Percentiles rank a stretch among this genome's conserved stretches.
Conservation (phyloP, 345 rosid species). For the Populus deltoides region DNA sequence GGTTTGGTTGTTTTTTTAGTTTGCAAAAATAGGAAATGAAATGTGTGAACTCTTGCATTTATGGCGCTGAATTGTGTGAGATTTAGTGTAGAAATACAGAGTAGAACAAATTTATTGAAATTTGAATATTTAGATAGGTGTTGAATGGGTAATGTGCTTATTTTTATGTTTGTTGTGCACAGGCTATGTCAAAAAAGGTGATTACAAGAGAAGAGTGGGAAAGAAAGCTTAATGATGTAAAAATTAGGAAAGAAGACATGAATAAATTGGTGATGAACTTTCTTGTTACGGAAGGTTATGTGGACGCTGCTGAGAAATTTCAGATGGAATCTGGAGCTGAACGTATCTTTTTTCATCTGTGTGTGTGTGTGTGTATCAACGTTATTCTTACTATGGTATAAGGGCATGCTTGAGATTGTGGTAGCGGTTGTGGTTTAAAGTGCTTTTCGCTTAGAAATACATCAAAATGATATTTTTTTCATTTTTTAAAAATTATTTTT, state of each 20-base stretch:
- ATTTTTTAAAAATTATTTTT: too few relatives aligned
- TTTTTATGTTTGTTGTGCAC: slow-evolving; percentile 1
- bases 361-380: neutral
- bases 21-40: neutral
- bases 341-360: slow-evolving; percentile 57
- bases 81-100: neutral
- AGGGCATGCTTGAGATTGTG: too few relatives aligned
- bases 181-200: slow-evolving; percentile 72
- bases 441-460: too few relatives aligned
- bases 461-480: too few relatives aligned
- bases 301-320: slow-evolving; percentile 90
- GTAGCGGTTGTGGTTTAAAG: too few relatives aligned
- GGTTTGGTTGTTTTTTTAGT: neutral
- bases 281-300: slow-evolving; percentile 94
- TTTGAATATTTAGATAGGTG: neutral
- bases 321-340: slow-evolving; percentile 89
- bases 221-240: slow-evolving; percentile 80
- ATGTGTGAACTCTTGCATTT: neutral
- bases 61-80: neutral
- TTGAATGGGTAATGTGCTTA: neutral
- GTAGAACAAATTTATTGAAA: neutral
- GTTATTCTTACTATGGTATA: neutral
- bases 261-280: slow-evolving; percentile 95
- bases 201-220: slow-evolving; percentile 88
- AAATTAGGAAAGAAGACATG: slow-evolving; percentile 92